These are phyloP conservation scores for Immersiella caudata DNA, from an alignment of 495 filamentous ascomycete species.

Conservation along the genomic window DNA sequence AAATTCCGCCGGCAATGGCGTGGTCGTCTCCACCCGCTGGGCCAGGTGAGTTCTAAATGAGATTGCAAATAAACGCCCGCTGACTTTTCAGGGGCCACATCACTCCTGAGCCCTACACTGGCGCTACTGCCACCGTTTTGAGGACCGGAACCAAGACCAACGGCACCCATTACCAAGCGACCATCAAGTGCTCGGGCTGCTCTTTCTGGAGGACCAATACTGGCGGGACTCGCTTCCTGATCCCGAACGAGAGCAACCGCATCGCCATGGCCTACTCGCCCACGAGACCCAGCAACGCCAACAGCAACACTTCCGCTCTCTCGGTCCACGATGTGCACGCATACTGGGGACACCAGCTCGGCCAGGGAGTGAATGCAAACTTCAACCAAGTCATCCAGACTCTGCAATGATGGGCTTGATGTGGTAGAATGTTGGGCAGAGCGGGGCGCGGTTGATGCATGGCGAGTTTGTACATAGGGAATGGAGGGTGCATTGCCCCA, in stretches of 20 bases:
- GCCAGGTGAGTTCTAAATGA: slow-evolving; percentile 38
- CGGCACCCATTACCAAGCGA: slow-evolving; percentile 50
- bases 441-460: background rate
- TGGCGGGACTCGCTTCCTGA: slow-evolving; percentile 35
- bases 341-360: slow-evolving; percentile 39
- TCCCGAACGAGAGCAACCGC: slow-evolving; percentile 42
- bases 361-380: background rate
- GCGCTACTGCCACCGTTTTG: slow-evolving; percentile 38
- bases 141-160: slow-evolving; percentile 43
- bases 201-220: slow-evolving; percentile 36
- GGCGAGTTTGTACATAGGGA: background rate
- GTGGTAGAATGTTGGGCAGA: background rate
- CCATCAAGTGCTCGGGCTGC: slow-evolving; percentile 48
- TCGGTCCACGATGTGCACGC: slow-evolving; percentile 43
- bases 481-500: background rate
- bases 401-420: background rate
- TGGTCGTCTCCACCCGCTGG: slow-evolving; percentile 37
- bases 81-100: slow-evolving; percentile 35
- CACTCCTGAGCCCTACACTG: slow-evolving; percentile 35
- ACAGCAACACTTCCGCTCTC: slow-evolving; percentile 39
- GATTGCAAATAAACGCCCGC: background rate
- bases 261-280: slow-evolving; percentile 49
- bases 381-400: background rate
- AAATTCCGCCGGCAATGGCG: slow-evolving; percentile 29
- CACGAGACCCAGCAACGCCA: slow-evolving; percentile 33